A percentile compares a stretch with the other conserved stretches of the same genome.
These are phyloP conservation scores for Aspergillus hiratsukae DNA, from an alignment of 2,329 filamentous ascomycete species.

Conservation along the genomic window DNA sequence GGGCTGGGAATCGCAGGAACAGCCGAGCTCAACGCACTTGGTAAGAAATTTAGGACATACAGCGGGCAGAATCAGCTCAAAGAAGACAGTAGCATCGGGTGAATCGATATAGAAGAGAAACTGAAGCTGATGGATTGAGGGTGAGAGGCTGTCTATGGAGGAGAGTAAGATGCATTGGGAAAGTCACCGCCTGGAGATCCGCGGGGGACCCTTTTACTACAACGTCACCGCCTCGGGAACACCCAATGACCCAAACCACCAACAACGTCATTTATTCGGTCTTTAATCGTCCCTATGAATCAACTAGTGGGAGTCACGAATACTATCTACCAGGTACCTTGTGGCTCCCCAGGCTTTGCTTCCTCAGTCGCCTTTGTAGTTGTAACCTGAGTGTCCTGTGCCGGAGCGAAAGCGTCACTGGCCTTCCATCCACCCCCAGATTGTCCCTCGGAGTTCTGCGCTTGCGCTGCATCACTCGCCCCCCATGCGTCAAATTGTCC, in stretches of 20 bases:
- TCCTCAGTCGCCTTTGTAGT: background rate
- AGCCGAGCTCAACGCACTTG: background rate
- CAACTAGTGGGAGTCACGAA: no score
- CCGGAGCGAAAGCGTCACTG: background rate
- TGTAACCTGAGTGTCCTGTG: background rate
- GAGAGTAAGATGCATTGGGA: background rate
- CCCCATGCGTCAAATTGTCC: background rate
- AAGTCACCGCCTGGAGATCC: conserved; percentile 2
- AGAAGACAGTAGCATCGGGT: background rate
- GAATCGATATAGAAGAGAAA: background rate
- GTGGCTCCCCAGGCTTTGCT: background rate
- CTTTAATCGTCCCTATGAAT: background rate
- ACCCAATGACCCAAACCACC: background rate
- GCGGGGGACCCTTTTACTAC: background rate
- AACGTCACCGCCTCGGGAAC: conserved; percentile 4
- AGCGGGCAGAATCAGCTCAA: background rate
- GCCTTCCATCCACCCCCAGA: background rate
- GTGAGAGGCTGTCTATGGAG: background rate
- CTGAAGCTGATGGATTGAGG: background rate
- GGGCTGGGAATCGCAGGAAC: conserved; percentile 8
- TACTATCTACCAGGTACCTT: background rate
- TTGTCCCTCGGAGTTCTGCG: background rate
- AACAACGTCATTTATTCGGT: background rate
- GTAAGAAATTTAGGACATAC: background rate
- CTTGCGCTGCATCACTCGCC: background rate